Conservation (phyloP, 2,329 filamentous ascomycete genomes). For the Tetracladium maxilliforme region DNA sequence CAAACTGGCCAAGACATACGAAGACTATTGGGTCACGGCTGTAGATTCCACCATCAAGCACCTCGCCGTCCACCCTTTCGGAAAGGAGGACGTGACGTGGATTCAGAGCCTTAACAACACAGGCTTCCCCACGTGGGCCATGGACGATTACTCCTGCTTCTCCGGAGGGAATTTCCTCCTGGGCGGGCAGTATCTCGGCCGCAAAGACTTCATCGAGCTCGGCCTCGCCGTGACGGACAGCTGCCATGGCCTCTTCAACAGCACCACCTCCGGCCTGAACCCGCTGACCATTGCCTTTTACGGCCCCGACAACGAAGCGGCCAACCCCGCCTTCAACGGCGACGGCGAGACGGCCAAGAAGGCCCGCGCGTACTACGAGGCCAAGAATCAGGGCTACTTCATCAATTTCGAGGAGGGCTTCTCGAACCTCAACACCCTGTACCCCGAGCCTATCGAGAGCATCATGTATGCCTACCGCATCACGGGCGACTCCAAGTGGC, state of each 20-base stretch:
- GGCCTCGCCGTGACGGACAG: constrained; percentile 12
- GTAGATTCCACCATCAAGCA: constrained; percentile 7
- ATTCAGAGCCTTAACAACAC: constrained; percentile 7
- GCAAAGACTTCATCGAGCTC: constrained; percentile 11
- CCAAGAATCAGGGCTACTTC: too few species aligned
- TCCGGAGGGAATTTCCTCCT: constrained; percentile 10
- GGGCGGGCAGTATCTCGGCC: constrained; percentile 9
- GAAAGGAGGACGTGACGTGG: constrained; percentile 9
- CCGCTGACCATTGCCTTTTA: too few species aligned
- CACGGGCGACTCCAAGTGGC: constrained; percentile 14
- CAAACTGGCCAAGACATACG: constrained; percentile 3
- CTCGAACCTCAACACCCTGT: too few species aligned
- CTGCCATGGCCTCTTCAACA: constrained; percentile 15
- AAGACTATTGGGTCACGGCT: constrained; percentile 9
- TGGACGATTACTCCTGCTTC: constrained; percentile 11
- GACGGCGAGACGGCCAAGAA: too few species aligned
- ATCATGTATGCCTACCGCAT: too few species aligned
- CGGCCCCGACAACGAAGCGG: too few species aligned
- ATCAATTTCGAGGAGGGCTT: too few species aligned
- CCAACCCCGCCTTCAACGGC: too few species aligned
- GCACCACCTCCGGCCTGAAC: constrained; percentile 14
- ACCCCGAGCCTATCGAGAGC: too few species aligned
- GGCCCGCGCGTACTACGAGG: too few species aligned
- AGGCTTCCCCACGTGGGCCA: constrained; percentile 8
- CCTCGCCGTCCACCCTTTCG: constrained; percentile 8